These are phyloP conservation scores for Aspergillus fructus DNA, from an alignment of 2,329 filamentous ascomycete genomes.

Conservation along the genomic window DNA sequence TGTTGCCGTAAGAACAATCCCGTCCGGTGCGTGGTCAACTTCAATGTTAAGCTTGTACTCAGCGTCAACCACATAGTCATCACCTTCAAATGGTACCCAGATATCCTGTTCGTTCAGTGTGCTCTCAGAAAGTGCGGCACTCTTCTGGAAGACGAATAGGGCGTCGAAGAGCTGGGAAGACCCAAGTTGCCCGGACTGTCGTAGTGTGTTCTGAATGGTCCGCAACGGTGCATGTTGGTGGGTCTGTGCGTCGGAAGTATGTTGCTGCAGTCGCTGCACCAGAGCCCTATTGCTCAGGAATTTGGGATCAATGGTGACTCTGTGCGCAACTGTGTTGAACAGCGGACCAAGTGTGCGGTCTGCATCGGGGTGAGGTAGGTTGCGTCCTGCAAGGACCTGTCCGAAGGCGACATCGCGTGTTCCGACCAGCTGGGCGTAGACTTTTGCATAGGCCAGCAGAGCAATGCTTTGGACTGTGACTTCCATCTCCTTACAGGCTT, in stretches of 20 bases:
- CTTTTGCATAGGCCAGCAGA: conserved; percentile 32
- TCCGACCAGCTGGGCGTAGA: conserved; percentile 29
- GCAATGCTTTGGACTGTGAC: conserved; percentile 31
- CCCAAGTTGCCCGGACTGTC: conserved; percentile 33
- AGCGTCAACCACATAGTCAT: conserved; percentile 22
- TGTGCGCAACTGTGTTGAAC: conserved; percentile 56
- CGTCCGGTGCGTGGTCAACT: conserved; percentile 25
- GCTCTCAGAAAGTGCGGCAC: conserved; percentile 15
- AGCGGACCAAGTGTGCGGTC: conserved; percentile 52
- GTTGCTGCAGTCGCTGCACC: conserved; percentile 46
- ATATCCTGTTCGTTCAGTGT: conserved; percentile 20
- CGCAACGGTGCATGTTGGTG: conserved; percentile 54
- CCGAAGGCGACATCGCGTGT: conserved; percentile 43
- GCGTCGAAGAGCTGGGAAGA: conserved; percentile 46
- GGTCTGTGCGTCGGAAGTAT: conserved; percentile 45
- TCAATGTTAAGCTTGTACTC: conserved; percentile 34
- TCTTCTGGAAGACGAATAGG: conserved; percentile 54
- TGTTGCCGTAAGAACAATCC: conserved; percentile 20
- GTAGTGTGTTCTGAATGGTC: conserved; percentile 48
- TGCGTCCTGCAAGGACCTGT: conserved; percentile 54
- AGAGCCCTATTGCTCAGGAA: conserved; percentile 40
- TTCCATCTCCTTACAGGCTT: conserved; percentile 26
- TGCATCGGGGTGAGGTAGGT: conserved; percentile 46
- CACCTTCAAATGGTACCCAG: conserved; percentile 23
- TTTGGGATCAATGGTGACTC: conserved; percentile 32